phyloP scores from a whole-genome alignment of 352 stramenopile species.

The Aphanomyces cochlioides region DNA sequence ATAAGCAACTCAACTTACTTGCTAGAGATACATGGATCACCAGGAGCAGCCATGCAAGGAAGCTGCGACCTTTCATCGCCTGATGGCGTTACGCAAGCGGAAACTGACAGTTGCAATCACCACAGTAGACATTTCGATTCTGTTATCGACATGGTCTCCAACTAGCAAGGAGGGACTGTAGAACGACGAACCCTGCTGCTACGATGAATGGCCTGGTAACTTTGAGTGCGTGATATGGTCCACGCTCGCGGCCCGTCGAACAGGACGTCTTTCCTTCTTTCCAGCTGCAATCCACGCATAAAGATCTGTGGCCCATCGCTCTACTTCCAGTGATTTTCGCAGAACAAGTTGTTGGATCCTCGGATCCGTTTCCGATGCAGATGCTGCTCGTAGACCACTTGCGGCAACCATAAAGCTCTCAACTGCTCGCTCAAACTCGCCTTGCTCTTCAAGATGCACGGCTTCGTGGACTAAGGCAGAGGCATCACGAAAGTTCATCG shows the following conservation, averaged over 20 bases:
- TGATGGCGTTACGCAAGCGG: too few species aligned
- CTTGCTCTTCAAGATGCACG: background rate
- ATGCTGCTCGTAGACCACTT: background rate
- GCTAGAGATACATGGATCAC: too few species aligned
- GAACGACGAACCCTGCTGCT: too few species aligned
- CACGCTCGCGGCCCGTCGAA: background rate
- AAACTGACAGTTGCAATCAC: too few species aligned
- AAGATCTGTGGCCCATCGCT: background rate
- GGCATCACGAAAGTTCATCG: conserved; percentile 10
- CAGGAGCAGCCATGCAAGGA: too few species aligned
- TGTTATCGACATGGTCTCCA: too few species aligned
- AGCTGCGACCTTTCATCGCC: too few species aligned
- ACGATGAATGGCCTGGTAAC: too few species aligned
- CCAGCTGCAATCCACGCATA: conserved; percentile 12
- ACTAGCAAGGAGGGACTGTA: too few species aligned
- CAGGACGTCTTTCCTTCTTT: background rate
- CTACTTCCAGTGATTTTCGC: conserved; percentile 9
- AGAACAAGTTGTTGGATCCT: conserved; percentile 19
- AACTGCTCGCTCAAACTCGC: conserved; percentile 7
- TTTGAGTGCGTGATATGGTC: too few species aligned
- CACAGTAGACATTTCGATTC: too few species aligned
- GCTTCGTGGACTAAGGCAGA: conserved; percentile 2
- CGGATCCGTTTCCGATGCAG: background rate
- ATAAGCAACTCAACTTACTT: too few species aligned
- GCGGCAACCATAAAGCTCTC: conserved; percentile 14